Evolutionary conservation across 805 yeast species (phyloP), one percentile per base, ranked within the genome.

Genomic region (Kodamaea laetipori): DNA sequence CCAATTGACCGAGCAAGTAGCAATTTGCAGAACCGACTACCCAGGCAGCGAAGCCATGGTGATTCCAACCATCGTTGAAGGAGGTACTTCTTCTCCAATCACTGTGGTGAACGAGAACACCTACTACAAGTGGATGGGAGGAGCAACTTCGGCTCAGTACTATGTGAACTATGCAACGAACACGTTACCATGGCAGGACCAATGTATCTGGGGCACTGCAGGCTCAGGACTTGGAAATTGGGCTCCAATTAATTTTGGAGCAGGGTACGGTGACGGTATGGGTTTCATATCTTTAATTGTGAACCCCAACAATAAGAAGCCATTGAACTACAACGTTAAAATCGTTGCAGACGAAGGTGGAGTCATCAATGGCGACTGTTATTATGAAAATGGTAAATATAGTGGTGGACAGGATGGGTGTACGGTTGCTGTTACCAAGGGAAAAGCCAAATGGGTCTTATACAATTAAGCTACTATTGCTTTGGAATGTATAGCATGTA

Each of bases 31-130:
- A 74, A 83, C 89, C 49, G 90, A 83, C 64, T 83, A 83, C 69
- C 90, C 90, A 57, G 89, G 90, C 68, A 78, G 89, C 42, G 89
- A 83, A 71, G 82, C 82, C 68, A 83, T 83, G 89, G 81, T 76
- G 56, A 73, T 82, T 47, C 90, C 90, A 60, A 82, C 88, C 48
- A 73, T 78, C 50, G 78, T 83, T 44, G 57, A 65, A 27, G 80
- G 77, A 28, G 82, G 82, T 46, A 69, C 69, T 30, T 59, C 68
- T 39, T 64, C 70, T 36, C 77, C 81, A 28, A 70, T 79, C 41
- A 69, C 85, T 31, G 82, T 79, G 51, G 87, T 83, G 45, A 77
- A 81, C 60, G 75, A 77, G 56, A 75, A 68, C 55, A 55, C 68
- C 42, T 83, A 82, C 73, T 83, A 72, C 67, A 58, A 58, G 40